Evolutionary conservation across 2,329 filamentous ascomycete genomes (phyloP).

Genomic region (Cadophora luteo-olivacea): DNA sequence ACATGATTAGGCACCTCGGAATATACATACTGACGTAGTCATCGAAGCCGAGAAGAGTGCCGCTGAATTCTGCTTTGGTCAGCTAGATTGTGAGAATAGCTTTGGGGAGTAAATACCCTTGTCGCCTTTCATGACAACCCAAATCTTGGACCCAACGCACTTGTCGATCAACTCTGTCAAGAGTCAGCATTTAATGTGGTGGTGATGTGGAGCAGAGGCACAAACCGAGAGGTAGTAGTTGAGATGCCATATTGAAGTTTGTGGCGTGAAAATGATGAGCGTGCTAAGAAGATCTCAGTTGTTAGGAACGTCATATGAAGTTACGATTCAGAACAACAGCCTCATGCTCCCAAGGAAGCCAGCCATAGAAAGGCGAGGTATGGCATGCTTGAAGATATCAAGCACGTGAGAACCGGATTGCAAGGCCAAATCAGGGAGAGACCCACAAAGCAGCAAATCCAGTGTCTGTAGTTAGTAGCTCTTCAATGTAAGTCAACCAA

Average conservation of each 20-base stretch:
- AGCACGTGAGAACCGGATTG: slow-evolving; percentile 12
- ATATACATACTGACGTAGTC: slow-evolving; percentile 96
- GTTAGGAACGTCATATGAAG: too few relatives aligned
- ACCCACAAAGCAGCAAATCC: slow-evolving; percentile 18
- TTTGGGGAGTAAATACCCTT: slow-evolving; percentile 71
- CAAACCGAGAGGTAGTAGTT: slow-evolving; percentile 43
- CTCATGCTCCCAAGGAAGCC: background rate
- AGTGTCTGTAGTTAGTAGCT: background rate
- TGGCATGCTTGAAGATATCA: background rate
- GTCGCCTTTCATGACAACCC: slow-evolving; percentile 99
- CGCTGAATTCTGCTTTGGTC: slow-evolving; percentile 79
- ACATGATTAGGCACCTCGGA: slow-evolving; percentile 6
- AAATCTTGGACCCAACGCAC: slow-evolving; percentile 96
- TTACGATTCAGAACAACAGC: too few relatives aligned
- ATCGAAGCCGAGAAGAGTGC: slow-evolving; percentile 93
- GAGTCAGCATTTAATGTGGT: slow-evolving; percentile 32
- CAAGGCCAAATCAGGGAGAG: background rate
- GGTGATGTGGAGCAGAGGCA: background rate
- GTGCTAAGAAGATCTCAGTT: background rate
- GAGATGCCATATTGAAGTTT: slow-evolving; percentile 41
- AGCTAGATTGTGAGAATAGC: background rate
- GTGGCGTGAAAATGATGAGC: background rate
- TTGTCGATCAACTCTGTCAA: slow-evolving; percentile 93
- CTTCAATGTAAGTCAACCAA: too few relatives aligned
- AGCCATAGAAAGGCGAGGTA: too few relatives aligned